Evolutionary conservation across 257 asterid species (phyloP).

Genomic region (Nicotiana benthamiana): DNA sequence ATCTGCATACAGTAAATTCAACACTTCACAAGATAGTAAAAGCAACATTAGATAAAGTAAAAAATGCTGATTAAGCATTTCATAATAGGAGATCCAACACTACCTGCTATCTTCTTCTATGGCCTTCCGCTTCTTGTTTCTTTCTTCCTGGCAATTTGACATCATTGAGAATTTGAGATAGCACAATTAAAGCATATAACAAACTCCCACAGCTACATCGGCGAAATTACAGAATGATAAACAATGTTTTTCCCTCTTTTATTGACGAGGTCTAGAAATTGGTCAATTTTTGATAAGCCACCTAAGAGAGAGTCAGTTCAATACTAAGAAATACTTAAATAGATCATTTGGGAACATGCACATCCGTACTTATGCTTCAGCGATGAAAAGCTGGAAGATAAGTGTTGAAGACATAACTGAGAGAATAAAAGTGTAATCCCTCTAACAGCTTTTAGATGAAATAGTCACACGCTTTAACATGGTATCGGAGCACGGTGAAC

Average conservation of each 20-base stretch:
- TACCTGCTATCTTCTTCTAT: constrained; percentile 80
- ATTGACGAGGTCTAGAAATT: background rate
- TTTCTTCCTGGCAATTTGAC: constrained; percentile 60
- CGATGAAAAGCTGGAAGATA: background rate
- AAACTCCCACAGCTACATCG: background rate
- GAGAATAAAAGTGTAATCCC: too few relatives aligned
- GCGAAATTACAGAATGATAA: background rate
- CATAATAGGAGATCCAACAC: constrained; percentile 1
- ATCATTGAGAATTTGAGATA: constrained; percentile 11
- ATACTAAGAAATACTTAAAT: too few relatives aligned
- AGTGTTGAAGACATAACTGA: too few relatives aligned
- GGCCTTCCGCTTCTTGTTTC: constrained; percentile 67
- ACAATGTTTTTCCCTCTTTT: background rate
- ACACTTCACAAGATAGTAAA: constrained; percentile 1
- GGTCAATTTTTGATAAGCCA: too few relatives aligned
- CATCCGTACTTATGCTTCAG: background rate
- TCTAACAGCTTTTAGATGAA: too few relatives aligned
- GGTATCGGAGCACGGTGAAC: too few relatives aligned
- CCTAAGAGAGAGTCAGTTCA: too few relatives aligned
- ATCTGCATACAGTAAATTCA: constrained; percentile 32
- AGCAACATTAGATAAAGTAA: background rate
- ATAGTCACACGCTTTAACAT: too few relatives aligned
- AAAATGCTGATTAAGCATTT: background rate
- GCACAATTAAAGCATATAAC: constrained; percentile 10
- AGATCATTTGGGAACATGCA: background rate